phyloP scores from a whole-genome alignment of 345 rosid genomes.

The Rhizophora apiculata region DNA sequence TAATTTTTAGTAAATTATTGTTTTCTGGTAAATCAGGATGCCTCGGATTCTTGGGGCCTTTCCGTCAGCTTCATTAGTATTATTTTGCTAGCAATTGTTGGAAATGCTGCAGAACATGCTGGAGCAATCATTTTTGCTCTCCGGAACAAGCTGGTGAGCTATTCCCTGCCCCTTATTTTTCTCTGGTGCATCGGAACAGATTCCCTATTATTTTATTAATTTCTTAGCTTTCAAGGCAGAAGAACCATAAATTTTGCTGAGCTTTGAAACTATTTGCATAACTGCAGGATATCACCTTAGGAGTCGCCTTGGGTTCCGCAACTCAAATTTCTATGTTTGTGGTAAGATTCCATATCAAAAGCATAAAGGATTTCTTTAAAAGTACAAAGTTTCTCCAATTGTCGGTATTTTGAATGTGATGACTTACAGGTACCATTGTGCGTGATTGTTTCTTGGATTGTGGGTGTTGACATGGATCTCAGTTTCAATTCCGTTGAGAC shows the following conservation, averaged over 20 bases:
- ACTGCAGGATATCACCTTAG: conserved; percentile 75
- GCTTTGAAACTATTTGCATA: not conserved
- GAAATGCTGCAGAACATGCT: conserved; percentile 95
- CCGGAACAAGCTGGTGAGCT: conserved; percentile 75
- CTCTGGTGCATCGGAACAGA: not conserved
- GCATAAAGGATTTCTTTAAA: too few species aligned
- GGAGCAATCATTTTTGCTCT: conserved; percentile 92
- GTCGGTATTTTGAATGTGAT: not conserved
- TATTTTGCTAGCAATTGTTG: conserved; percentile 83
- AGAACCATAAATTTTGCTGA: too few species aligned
- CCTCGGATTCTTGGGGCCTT: conserved; percentile 84
- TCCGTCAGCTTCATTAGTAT: conserved; percentile 86
- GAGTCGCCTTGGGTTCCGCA: conserved; percentile 88
- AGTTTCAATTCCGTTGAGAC: conserved; percentile 79
- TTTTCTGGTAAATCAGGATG: conserved; percentile 36
- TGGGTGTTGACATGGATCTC: conserved; percentile 82
- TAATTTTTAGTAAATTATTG: not conserved
- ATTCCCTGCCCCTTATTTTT: not conserved
- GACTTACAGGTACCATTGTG: conserved; percentile 61
- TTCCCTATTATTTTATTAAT: not conserved
- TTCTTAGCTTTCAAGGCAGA: too few species aligned
- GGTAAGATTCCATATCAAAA: conserved; percentile 37
- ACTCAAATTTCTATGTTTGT: conserved; percentile 80
- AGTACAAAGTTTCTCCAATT: too few species aligned
- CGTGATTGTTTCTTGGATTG: conserved; percentile 65